phyloP scores from a whole-genome alignment of 306 rosid genomes.

The Mimosa pudica region DNA sequence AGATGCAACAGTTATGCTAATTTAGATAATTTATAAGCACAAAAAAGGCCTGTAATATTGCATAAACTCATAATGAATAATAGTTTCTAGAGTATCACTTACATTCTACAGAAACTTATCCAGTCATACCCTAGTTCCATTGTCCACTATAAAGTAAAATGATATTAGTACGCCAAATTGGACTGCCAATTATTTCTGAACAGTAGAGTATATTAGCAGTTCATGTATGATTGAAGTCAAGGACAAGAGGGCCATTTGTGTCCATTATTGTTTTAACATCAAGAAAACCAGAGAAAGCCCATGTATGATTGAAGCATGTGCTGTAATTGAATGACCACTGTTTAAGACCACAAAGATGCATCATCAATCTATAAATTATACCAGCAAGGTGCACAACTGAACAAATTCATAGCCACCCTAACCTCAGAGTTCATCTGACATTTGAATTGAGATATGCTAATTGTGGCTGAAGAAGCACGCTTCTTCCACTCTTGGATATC shows the following conservation, averaged over 20 bases:
- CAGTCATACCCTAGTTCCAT: constrained; percentile 87
- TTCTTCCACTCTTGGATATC: constrained; percentile 98
- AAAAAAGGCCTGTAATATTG: constrained; percentile 89
- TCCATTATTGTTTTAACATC: too few relatives aligned
- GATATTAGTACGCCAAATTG: constrained; percentile 22
- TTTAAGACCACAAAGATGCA: constrained; percentile 27
- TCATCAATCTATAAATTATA: constrained; percentile 35
- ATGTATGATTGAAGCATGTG: too few relatives aligned
- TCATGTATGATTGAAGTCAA: background rate
- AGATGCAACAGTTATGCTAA: background rate
- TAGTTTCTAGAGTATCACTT: constrained; percentile 84
- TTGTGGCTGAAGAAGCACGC: constrained; percentile 80
- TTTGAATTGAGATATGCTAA: constrained; percentile 77
- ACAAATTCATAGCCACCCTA: constrained; percentile 20
- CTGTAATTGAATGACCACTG: constrained; percentile 55
- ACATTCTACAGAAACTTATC: constrained; percentile 96
- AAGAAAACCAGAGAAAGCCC: too few relatives aligned
- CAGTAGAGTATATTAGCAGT: background rate
- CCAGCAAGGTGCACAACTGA: constrained; percentile 16
- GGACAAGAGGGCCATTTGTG: too few relatives aligned
- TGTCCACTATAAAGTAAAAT: constrained; percentile 72
- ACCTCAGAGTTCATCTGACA: constrained; percentile 93
- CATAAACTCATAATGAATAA: constrained; percentile 98
- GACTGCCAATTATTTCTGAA: background rate
- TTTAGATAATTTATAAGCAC: constrained; percentile 7